Base-by-base conservation (phyloP, 2,329 filamentous ascomycete species). In the Alternaria viburni region DNA sequence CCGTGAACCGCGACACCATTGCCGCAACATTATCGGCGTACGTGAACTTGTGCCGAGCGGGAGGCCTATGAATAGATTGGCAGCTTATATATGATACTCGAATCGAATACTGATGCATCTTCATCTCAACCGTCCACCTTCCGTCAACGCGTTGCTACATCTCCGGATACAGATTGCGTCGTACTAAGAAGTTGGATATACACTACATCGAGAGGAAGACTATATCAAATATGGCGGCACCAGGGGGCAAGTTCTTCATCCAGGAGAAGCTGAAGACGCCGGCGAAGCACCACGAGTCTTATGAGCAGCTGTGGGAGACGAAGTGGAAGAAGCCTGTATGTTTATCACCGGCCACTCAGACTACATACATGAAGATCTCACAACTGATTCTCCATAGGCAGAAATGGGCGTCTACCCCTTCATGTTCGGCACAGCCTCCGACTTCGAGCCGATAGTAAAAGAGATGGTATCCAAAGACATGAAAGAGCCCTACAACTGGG, bases 251-350 rank as follows among this genome's bases (percentile, higher is more conserved):
- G 55, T 84, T 78, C 73, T 83, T 83, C 70, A 83, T 86, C n/a
- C 80, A 84, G 61, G 79, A 83, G 13, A 81, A 82, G 44, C 65
- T 85, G 28, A 72, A 76, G 26, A 79, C 72, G 19, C 75, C 75
- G 12, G 83, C 83, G 6, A 65, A 74, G 28, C 83, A 85, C 65
- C 83, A 85, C 66, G 82, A 84, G 66, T 82, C 76, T 61, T 85
- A 79, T 67, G 72, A 81, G 64, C 76, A 83, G 67, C 73, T 85
- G 26, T 93, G 91, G 91, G 89, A 92, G 80, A 91, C 88, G 7
- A 92, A 92, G 79, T 93, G 91, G 91, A 89, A 89, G 79, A 82
- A 86, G 69, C 89, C 89, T 6, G 88, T 90, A 80, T 60, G 85
- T 72, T 21, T 11, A 49, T 19, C 26, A 45, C 43, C 10, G 13